Percentiles rank a stretch among this genome's conserved stretches.
Conservation (phyloP, 2,329 filamentous ascomycete genomes). For the Cadophora luteo-olivacea region DNA sequence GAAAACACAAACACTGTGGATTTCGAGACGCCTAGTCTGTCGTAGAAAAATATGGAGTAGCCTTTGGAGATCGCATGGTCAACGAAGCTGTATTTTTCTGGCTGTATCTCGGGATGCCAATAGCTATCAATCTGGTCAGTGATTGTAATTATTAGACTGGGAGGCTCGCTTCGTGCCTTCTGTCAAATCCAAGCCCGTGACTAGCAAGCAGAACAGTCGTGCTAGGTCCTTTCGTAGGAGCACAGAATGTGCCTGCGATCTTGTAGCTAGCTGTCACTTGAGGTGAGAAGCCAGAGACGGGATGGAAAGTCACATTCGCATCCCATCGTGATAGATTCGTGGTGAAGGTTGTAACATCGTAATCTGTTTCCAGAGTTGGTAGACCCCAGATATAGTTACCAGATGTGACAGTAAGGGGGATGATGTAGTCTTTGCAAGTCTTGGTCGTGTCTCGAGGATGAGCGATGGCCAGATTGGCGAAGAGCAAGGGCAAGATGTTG, state of each 20-base stretch:
- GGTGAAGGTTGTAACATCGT: slow-evolving; percentile 21
- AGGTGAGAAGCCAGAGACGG: background rate
- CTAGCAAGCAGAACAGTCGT: slow-evolving; percentile 43
- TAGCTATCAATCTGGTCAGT: no score
- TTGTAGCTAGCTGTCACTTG: slow-evolving; percentile 7
- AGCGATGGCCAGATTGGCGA: background rate
- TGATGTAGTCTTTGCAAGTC: slow-evolving; percentile 20
- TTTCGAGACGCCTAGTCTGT: slow-evolving; percentile 45
- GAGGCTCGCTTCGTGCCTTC: slow-evolving; percentile 18
- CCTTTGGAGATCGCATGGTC: slow-evolving; percentile 43
- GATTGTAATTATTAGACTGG: no score
- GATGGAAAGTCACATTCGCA: slow-evolving; percentile 20
- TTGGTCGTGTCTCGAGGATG: background rate
- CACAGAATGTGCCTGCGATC: slow-evolving; percentile 27
- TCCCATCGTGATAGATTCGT: slow-evolving; percentile 19
- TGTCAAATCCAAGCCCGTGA: slow-evolving; percentile 43
- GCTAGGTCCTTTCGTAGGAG: slow-evolving; percentile 23
- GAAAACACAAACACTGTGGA: slow-evolving; percentile 40
- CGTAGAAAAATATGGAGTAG: slow-evolving; percentile 47
- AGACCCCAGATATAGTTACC: slow-evolving; percentile 20
- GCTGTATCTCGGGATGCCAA: slow-evolving; percentile 29
- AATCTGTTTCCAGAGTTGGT: slow-evolving; percentile 19
- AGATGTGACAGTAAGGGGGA: slow-evolving; percentile 14
- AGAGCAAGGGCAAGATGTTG: background rate
- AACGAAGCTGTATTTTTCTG: slow-evolving; percentile 46